Base-by-base conservation (phyloP, 2,329 filamentous ascomycete genomes). In the Ophiocordyceps camponoti-rufipedis region DNA sequence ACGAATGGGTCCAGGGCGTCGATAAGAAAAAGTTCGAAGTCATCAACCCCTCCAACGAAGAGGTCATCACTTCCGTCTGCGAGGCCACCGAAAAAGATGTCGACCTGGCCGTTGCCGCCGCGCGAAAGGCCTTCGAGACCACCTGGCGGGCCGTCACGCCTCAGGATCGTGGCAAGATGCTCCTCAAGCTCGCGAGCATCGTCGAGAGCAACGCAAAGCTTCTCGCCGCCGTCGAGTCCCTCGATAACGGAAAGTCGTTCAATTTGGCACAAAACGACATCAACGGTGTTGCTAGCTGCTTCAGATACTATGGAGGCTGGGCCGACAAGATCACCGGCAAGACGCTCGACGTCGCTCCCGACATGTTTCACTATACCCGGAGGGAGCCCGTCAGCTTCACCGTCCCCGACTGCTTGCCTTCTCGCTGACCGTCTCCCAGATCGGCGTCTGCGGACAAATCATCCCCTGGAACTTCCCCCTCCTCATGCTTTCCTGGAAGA, bases 1-100 rank as follows among this genome's bases (percentile, higher is more conserved):
- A 89, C 65, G 82, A 95, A 66, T 95, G 81, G 68, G 77, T 93
- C 52, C 62, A 65, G 57, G 73, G 78, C 61, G 79, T 82, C 51
- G 85, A 94, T 56, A 87, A 87, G 69, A 82, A 85, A 75, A 87
- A 81, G 54, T 91, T 94, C 59, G 86, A 94, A 67, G 83, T 87
- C 63, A 81, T 91, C 72, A 94, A 94, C 75, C 87, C 87, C 48
- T 59, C 81, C 52, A 85, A 77, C 52, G 88, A 94, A 65, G 79
- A 87, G 65, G 77, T 85, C 58, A 93, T 94, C 69, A 75, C 72
- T 71, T 80, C 79, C 46, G 84, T 94, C 55, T 69, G 77, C 60
- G 87, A 94, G 68, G 88, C 81, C 59, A 84, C 81, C 52, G 86
- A 93, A 72, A 87, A 93, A 72, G 85, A 91, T 67, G 69, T 80